Conservation (phyloP, 805 yeast species). For the Candida michaelii region DNA sequence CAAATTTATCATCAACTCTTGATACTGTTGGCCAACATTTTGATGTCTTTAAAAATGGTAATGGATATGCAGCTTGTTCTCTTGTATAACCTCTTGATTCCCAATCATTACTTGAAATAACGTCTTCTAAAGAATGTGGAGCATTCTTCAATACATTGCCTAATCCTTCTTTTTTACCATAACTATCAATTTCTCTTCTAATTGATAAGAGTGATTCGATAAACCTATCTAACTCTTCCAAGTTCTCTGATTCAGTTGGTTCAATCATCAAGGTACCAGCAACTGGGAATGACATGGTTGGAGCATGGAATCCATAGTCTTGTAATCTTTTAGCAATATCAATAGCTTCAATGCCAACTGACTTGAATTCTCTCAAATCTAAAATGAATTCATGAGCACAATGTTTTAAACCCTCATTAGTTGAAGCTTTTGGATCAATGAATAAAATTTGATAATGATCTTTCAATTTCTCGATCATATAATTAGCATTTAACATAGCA, state of each 20-base stretch:
- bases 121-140: constrained; percentile 86
- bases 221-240: constrained; percentile 86
- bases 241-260: constrained; percentile 94
- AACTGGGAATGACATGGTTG: constrained; percentile 98
- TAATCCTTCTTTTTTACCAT: constrained; percentile 61
- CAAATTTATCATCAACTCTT: constrained; percentile 90
- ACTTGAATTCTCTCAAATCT: constrained; percentile 83
- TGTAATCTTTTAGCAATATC: constrained; percentile 96
- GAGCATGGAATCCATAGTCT: constrained; percentile 98
- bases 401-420: constrained; percentile 54
- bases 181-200: constrained; percentile 74
- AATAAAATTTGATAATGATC: constrained; percentile 76
- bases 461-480: constrained; percentile 80
- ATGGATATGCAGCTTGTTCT: constrained; percentile 91
- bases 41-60: constrained; percentile 64
- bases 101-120: constrained; percentile 74
- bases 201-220: constrained; percentile 84
- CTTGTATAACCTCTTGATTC: constrained; percentile 82
- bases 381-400: constrained; percentile 97
- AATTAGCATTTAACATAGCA: constrained; percentile 94
- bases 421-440: constrained; percentile 45
- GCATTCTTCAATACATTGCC: constrained; percentile 81
- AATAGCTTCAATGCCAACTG: constrained; percentile 83
- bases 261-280: constrained; percentile 97
- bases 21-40: constrained; percentile 97